A percentile compares a stretch with the other conserved stretches of the same genome.
phyloP scores from a whole-genome alignment of 805 yeast genomes.

The Ascoidea asiatica region DNA sequence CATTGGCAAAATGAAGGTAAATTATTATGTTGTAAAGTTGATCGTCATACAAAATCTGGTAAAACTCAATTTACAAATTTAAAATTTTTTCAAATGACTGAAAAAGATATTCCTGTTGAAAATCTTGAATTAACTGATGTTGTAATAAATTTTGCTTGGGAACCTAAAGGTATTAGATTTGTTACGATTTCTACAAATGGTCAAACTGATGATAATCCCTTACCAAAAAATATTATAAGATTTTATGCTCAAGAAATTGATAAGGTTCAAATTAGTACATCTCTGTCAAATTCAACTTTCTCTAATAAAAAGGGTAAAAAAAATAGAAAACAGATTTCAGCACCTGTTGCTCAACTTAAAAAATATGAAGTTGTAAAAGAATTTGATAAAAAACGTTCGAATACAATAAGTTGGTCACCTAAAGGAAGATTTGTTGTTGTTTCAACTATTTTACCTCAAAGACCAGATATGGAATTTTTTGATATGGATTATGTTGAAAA shows the following conservation, averaged over 20 bases:
- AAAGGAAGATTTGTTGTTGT: slow-evolving; percentile 72
- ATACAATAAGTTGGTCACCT: slow-evolving; percentile 81
- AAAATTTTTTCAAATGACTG: slow-evolving; percentile 80
- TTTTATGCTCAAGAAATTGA: slow-evolving; percentile 75
- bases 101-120: slow-evolving; percentile 89
- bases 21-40: slow-evolving; percentile 84
- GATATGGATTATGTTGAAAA: slow-evolving; percentile 80
- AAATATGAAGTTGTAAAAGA: slow-evolving; percentile 49
- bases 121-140: slow-evolving; percentile 86
- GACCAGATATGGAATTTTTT: slow-evolving; percentile 69
- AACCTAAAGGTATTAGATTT: slow-evolving; percentile 83
- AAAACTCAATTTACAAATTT: slow-evolving; percentile 84
- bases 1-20: slow-evolving; percentile 90
- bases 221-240: slow-evolving; percentile 49
- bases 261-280: slow-evolving; percentile 11
- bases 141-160: slow-evolving; percentile 87
- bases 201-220: slow-evolving; percentile 31
- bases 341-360: slow-evolving; percentile 22
- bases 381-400: slow-evolving; percentile 49
- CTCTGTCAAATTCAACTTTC: neutral
- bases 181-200: slow-evolving; percentile 53
- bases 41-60: slow-evolving; percentile 90
- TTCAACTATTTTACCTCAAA: slow-evolving; percentile 28
- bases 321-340: slow-evolving; percentile 30
- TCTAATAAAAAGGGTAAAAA: too few relatives aligned